Conservation (phyloP, 2,329 filamentous ascomycete species). For the Epichloe sp. region DNA sequence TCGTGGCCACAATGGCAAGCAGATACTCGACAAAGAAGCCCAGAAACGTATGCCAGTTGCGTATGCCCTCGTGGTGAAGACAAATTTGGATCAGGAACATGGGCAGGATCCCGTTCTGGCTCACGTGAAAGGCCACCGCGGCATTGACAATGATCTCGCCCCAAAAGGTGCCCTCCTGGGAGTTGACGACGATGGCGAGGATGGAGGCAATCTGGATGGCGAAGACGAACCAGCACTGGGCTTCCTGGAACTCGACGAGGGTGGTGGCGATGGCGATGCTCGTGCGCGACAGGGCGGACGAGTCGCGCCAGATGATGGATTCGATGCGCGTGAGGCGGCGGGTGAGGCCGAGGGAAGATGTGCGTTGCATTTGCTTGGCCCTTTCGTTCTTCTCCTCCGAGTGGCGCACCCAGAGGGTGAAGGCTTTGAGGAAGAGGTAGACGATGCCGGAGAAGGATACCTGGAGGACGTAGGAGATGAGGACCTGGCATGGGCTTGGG, state of each 20-base stretch:
- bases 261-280: slow-evolving; percentile 27
- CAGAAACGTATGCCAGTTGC: slow-evolving; percentile 27
- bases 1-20: slow-evolving; percentile 24
- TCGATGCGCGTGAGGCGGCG: slow-evolving; percentile 21
- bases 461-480: slow-evolving; percentile 26
- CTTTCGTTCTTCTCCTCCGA: slow-evolving; percentile 14
- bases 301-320: slow-evolving; percentile 24
- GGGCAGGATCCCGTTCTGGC: slow-evolving; percentile 23
- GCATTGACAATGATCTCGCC: slow-evolving; percentile 26
- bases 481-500: slow-evolving; percentile 13
- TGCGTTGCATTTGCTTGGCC: neutral
- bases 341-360: slow-evolving; percentile 9
- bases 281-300: slow-evolving; percentile 22
- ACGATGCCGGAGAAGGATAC: slow-evolving; percentile 22
- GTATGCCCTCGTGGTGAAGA: slow-evolving; percentile 25
- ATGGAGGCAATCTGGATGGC: slow-evolving; percentile 27
- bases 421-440: slow-evolving; percentile 21
- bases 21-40: slow-evolving; percentile 26
- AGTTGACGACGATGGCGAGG: slow-evolving; percentile 27
- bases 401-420: slow-evolving; percentile 22
- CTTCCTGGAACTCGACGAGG: slow-evolving; percentile 27
- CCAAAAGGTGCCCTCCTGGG: slow-evolving; percentile 26
- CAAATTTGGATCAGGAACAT: slow-evolving; percentile 26
- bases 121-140: slow-evolving; percentile 24
- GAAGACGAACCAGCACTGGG: slow-evolving; percentile 27